These are phyloP conservation scores for Paracamarosporium sp. DNA, from an alignment of 2,329 filamentous ascomycete species.

Conservation along the genomic window DNA sequence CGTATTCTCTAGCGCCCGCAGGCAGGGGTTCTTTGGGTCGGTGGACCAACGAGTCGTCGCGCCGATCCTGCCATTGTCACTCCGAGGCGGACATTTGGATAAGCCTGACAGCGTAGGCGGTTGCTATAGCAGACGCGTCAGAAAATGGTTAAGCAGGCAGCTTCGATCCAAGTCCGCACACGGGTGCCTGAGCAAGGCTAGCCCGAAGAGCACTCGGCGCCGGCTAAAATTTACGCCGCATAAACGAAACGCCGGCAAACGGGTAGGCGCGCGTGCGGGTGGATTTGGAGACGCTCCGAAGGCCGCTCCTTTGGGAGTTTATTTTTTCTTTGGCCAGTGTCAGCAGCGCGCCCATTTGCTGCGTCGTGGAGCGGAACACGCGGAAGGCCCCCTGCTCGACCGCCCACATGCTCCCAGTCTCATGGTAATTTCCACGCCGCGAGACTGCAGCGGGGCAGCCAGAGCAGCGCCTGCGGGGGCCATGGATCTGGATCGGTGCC, in stretches of 20 bases:
- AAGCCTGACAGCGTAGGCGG: background rate
- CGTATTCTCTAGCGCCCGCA: background rate
- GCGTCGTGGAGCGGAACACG: background rate
- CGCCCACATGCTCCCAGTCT: background rate
- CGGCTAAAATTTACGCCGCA: conserved; percentile 3
- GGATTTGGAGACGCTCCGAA: background rate
- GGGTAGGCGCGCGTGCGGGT: background rate
- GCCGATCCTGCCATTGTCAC: background rate
- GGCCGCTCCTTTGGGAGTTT: background rate
- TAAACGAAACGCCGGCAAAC: background rate
- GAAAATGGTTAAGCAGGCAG: background rate
- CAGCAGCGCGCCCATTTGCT: conserved; percentile 1
- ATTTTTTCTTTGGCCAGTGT: background rate
- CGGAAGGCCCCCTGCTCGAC: background rate
- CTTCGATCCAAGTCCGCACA: conserved; percentile 4
- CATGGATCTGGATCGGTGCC: background rate
- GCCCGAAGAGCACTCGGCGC: background rate
- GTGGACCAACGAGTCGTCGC: background rate
- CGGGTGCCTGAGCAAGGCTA: background rate
- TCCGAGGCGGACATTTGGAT: conserved; percentile 2
- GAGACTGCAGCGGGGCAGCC: background rate
- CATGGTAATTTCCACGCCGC: background rate
- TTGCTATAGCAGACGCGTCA: conserved; percentile 4
- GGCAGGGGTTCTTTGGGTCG: too few relatives aligned
- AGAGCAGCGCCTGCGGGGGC: background rate